These are phyloP conservation scores for Geotrichum bryndzae DNA, from an alignment of 1,139 yeast genomes.

Conservation along the genomic window DNA sequence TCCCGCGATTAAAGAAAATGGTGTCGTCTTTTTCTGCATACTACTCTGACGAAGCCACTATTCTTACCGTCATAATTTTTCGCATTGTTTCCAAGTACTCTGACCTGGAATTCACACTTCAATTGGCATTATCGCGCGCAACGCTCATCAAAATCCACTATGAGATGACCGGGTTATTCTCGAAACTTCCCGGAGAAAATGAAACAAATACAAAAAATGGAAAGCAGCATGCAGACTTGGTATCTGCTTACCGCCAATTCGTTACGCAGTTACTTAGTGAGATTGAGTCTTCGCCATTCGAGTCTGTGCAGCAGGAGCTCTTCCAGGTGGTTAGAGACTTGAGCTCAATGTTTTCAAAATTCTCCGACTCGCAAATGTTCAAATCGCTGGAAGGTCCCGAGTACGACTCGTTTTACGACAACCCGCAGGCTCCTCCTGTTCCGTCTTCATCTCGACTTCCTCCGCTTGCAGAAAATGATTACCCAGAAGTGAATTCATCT, in stretches of 20 bases:
- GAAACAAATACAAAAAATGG: slow-evolving; percentile 6
- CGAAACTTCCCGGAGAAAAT: slow-evolving; percentile 20
- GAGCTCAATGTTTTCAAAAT: slow-evolving; percentile 33
- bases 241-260: slow-evolving; percentile 31
- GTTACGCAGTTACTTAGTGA: slow-evolving; percentile 32
- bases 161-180: slow-evolving; percentile 30
- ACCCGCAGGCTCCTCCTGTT: neutral
- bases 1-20: slow-evolving; percentile 31
- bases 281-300: slow-evolving; percentile 32
- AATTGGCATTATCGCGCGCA: slow-evolving; percentile 34
- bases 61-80: slow-evolving; percentile 33
- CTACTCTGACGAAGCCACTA: slow-evolving; percentile 33
- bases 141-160: slow-evolving; percentile 34
- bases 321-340: slow-evolving; percentile 35
- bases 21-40: slow-evolving; percentile 25
- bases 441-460: slow-evolving; percentile 5
- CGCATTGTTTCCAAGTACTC: slow-evolving; percentile 30
- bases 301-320: slow-evolving; percentile 34
- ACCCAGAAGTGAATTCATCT: neutral
- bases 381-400: slow-evolving; percentile 16
- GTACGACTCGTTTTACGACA: neutral
- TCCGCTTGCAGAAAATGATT: slow-evolving; percentile 14
- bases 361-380: slow-evolving; percentile 20
- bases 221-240: slow-evolving; percentile 16
- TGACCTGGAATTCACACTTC: slow-evolving; percentile 31